Evolutionary conservation across 2,329 filamentous ascomycete genomes (phyloP), one percentile per base, ranked within the genome.

Genomic region (Colletotrichum spaethianum): DNA sequence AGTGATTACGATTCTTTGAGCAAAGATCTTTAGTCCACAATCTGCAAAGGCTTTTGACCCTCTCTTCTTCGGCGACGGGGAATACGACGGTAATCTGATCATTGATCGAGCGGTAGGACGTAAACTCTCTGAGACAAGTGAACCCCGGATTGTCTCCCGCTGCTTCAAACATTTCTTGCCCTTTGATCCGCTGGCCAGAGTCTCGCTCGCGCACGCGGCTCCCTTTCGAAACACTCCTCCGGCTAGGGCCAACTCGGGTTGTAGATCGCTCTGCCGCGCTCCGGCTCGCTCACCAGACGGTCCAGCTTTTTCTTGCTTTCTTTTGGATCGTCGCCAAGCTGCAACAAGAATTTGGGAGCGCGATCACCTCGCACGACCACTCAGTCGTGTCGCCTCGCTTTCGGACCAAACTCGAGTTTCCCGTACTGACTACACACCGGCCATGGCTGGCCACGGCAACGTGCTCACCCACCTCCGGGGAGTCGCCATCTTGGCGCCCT

Each of bases 401-500:
- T 70, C 66, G 65, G 66, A 38, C 48, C 61, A 31, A 12, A 14
- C n/a, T n/a, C 3, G 42, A 40, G 40, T 63, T 23, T 42, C 23
- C 33, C 40, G 28, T 33, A 28, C 44, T 26, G 53, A 40, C 38
- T 48, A 7, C 59, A 7, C 59, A 36, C 23, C 44, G 18, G 42
- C 26, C 62, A 75, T 75, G 74, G 63, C 74, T 28, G 62, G 68
- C 57, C 56, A 60, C 70, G 71, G 73, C 65, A 74, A 63, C 40
- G 8, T 81, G 71, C 76, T 81, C 64, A 80, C 78, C 55, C 79
- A 82, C 74, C 59, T 86, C 61, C 84, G 87, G 57, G 87, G 85
- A 73, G 53, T 84, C 20, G 68, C 82, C 56, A 77, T 88, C 65
- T 74, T 85, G 40, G 67, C 82, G 16, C 89, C 89, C 38, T 91